phyloP scores from a whole-genome alignment of 2,329 filamentous ascomycete species.

The Pseudogymnoascus sp. region DNA sequence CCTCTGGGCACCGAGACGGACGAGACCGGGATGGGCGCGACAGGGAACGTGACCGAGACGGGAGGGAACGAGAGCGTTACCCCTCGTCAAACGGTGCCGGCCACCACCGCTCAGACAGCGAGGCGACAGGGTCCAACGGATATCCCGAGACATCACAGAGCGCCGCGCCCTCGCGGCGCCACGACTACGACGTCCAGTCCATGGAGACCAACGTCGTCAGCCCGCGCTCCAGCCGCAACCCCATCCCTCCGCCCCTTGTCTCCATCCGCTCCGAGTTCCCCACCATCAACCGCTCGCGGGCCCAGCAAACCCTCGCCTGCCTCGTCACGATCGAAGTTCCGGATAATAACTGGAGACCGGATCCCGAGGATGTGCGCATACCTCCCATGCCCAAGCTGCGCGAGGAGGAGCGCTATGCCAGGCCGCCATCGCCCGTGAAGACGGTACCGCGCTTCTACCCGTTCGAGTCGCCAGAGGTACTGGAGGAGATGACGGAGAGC shows the following conservation, averaged over 20 bases:
- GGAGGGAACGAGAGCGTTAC: conserved; percentile 40
- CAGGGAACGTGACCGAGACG: conserved; percentile 38
- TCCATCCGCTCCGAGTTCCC: conserved; percentile 95
- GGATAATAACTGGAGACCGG: conserved; percentile 81
- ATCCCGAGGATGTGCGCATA: conserved; percentile 68
- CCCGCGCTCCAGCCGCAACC: conserved; percentile 66
- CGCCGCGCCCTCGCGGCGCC: conserved; percentile 56
- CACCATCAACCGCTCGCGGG: conserved; percentile 80
- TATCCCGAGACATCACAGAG: conserved; percentile 65
- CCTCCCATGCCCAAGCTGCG: conserved; percentile 34
- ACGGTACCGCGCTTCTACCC: conserved; percentile 45
- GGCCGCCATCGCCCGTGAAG: conserved; percentile 48
- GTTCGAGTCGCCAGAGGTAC: conserved; percentile 65
- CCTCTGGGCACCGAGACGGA: conserved; percentile 25
- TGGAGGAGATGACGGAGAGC: conserved; percentile 81
- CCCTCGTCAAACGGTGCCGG: conserved; percentile 21
- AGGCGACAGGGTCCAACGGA: conserved; percentile 66
- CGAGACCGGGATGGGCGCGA: conserved; percentile 24
- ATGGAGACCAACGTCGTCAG: conserved; percentile 82
- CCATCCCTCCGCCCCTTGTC: conserved; percentile 84
- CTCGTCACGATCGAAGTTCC: conserved; percentile 89
- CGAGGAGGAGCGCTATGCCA: conserved; percentile 45
- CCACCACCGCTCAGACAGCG: conserved; percentile 73
- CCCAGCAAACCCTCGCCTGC: conserved; percentile 92
- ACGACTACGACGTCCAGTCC: conserved; percentile 92